Conservation (phyloP, 169 alveolate species). For the Eimeria acervulina region DNA sequence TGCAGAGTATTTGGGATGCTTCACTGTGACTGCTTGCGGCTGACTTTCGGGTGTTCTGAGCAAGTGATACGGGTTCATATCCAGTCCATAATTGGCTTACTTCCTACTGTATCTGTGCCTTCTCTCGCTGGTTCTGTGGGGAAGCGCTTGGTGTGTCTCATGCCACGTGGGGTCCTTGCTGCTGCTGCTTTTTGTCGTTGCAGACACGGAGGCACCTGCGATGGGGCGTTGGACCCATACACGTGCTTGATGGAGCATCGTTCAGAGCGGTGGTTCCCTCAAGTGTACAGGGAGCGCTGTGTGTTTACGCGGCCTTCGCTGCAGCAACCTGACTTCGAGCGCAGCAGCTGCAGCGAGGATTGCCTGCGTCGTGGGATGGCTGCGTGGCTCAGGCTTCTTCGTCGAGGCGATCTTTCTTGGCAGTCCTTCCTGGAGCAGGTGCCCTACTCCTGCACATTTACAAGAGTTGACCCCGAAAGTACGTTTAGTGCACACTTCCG, state of each 20-base stretch:
- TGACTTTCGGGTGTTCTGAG: background rate
- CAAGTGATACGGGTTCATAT: background rate
- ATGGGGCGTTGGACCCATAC: conserved; percentile 30
- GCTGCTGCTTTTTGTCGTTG: background rate
- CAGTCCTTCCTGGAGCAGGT: background rate
- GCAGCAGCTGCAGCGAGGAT: conserved; percentile 43
- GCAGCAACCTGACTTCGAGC: conserved; percentile 70
- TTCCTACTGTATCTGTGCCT: background rate
- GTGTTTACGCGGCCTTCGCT: conserved; percentile 33
- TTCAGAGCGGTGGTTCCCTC: conserved; percentile 62
- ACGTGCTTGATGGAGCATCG: background rate
- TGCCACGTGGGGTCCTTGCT: background rate
- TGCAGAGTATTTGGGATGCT: background rate
- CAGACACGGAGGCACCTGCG: conserved; percentile 44
- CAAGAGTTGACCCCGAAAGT: background rate
- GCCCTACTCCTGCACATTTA: conserved; percentile 34
- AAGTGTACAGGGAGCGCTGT: conserved; percentile 36
- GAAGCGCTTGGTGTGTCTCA: background rate
- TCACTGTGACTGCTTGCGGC: background rate
- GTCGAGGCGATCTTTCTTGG: conserved; percentile 45
- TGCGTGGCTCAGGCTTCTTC: conserved; percentile 35
- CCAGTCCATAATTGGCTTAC: background rate
- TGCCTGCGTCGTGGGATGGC: conserved; percentile 61
- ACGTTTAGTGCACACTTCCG: background rate
- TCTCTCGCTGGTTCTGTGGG: background rate